phyloP scores from a whole-genome alignment of 441 rosid species.

The Gossypium davidsonii region DNA sequence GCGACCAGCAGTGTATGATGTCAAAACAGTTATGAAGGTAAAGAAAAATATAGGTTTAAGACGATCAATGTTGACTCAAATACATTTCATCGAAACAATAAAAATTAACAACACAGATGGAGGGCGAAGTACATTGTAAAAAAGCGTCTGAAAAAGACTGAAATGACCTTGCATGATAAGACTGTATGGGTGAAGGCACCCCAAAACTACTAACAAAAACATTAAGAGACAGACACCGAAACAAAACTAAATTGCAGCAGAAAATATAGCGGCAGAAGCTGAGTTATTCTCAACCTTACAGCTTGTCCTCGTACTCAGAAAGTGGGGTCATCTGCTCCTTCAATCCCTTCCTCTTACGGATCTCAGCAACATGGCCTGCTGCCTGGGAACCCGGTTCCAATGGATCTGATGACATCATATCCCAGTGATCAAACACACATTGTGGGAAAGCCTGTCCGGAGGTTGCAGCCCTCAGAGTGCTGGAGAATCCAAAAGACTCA shows the following conservation, averaged over 20 bases:
- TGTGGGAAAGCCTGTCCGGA: constrained; percentile 7
- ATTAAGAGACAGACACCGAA: not conserved
- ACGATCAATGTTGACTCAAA: not conserved
- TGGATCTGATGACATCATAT: not conserved
- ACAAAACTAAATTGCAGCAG: not conserved
- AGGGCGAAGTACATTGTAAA: not conserved
- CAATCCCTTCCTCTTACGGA: constrained; percentile 1
- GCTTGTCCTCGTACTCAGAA: constrained; percentile 16
- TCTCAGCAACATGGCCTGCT: not conserved
- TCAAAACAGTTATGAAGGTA: not conserved
- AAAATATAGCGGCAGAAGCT: not conserved
- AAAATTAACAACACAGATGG: not conserved
- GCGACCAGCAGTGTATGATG: too few species aligned
- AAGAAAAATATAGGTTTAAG: not conserved
- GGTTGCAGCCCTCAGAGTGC: constrained; percentile 2
- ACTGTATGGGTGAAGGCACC: not conserved
- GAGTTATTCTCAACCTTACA: not conserved
- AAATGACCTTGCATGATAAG: not conserved
- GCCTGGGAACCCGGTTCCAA: constrained; percentile 4
- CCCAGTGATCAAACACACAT: constrained; percentile 3
- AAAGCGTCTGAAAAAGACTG: not conserved
- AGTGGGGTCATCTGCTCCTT: constrained; percentile 4
- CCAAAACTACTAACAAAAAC: not conserved
- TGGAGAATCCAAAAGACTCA: constrained; percentile 4
- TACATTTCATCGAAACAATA: not conserved